phyloP scores from a whole-genome alignment of 2,329 filamentous ascomycete species.

The Curvularia sp. region DNA sequence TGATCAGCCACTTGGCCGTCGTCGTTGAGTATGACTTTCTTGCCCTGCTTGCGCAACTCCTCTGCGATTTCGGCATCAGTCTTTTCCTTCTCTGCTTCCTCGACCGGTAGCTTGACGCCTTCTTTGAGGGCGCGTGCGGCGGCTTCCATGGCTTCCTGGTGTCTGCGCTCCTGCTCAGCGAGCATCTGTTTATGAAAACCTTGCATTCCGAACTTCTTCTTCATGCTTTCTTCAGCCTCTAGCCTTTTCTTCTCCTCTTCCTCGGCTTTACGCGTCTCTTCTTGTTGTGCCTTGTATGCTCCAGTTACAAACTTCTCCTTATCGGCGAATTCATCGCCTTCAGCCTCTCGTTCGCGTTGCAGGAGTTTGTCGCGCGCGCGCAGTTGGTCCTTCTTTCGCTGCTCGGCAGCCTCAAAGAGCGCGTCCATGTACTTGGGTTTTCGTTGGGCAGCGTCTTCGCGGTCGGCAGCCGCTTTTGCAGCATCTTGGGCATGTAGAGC shows the following conservation, averaged over 20 bases:
- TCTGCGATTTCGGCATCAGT: conserved; percentile 69
- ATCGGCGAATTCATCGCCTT: conserved; percentile 80
- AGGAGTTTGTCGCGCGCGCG: conserved; percentile 83
- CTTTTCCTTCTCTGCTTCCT: conserved; percentile 44
- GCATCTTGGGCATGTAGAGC: conserved; percentile 67
- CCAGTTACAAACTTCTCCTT: conserved; percentile 88
- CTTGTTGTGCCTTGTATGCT: conserved; percentile 81
- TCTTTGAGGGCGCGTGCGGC: conserved; percentile 56
- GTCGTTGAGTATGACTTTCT: conserved; percentile 75
- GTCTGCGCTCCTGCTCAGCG: conserved; percentile 71
- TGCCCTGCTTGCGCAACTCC: conserved; percentile 69
- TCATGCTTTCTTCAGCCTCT: conserved; percentile 70
- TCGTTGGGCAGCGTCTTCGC: conserved; percentile 63
- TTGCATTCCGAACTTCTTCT: conserved; percentile 73
- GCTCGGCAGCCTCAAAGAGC: conserved; percentile 74
- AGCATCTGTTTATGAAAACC: conserved; percentile 79
- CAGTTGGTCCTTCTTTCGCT: conserved; percentile 77
- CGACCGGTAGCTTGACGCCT: conserved; percentile 43
- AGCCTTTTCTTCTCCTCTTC: conserved; percentile 73
- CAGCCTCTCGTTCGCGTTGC: conserved; percentile 76
- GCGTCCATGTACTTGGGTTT: conserved; percentile 81
- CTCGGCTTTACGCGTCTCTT: conserved; percentile 73
- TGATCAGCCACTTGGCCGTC: conserved; percentile 86
- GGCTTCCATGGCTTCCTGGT: conserved; percentile 73
- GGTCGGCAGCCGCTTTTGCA: conserved; percentile 62